Base-by-base conservation (phyloP, 179 eudicot genomes). In the Beta lomatogona region DNA sequence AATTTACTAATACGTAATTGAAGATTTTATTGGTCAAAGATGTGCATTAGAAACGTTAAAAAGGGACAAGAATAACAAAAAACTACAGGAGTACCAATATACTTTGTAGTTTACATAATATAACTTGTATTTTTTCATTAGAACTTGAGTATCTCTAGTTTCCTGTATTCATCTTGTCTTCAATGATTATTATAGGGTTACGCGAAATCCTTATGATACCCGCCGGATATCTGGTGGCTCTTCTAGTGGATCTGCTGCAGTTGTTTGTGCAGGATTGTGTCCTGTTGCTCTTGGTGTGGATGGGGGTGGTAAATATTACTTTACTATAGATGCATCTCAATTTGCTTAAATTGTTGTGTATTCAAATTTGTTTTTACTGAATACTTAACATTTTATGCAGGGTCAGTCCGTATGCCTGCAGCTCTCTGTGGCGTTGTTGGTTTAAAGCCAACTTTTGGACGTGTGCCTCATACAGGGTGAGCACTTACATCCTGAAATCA, bases 231-330 rank as follows among this genome's bases (percentile, higher is more conserved):
- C 97, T 2, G 99, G 99, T 22, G 99, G 99, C 66, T 97, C 99
- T 79, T 97, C 99, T 50, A 91, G 99, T 89, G 99, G 99, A 72
- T 97, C 99, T 70, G 99, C 98, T 64, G 93, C 98, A 22, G 94
- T 97, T 50, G 99, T 97, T 19, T 86, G 91, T 78, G 91, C 99
- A 77, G 99, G 99, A 64, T 79, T 97, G 81, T 97, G 99, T 88
- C 99, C 99, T 79, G 89, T 87, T 70, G 94, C 99, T 52, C 97
- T 97, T 73, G 99, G 98, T 80, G 97, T 97, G 82, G 99, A 97
- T 82, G 99, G 99, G 25, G 99, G 98, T 80, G 99, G 99, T 96
- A 89, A 81, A 52, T 58, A 66, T 36, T n/a, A 73, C 21, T 21
- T 19, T 73, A 52, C 19, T 71, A 50, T 64, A 13, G 60, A 63